phyloP scores from a whole-genome alignment of 495 filamentous ascomycete genomes.

The Penicillium roqueforti region DNA sequence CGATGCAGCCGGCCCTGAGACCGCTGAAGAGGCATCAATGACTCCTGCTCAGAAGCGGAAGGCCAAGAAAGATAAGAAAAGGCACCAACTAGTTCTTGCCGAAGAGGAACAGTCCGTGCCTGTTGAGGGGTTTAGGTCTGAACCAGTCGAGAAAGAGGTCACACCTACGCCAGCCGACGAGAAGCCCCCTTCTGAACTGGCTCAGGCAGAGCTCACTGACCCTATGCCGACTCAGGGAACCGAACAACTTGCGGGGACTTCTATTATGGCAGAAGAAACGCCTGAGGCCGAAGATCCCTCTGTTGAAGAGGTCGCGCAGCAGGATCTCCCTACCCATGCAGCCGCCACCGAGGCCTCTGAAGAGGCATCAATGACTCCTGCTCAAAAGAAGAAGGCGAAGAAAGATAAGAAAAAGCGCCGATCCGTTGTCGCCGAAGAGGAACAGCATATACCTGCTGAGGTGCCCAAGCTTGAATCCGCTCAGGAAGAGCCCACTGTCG shows the following conservation, averaged over 20 bases:
- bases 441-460: background rate
- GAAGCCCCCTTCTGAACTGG: background rate
- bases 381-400: slow-evolving; percentile 41
- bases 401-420: slow-evolving; percentile 21
- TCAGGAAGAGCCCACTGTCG: background rate
- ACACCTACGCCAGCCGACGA: background rate
- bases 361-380: slow-evolving; percentile 12
- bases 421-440: background rate
- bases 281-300: background rate
- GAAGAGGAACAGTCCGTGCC: slow-evolving; percentile 1
- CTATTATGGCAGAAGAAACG: background rate
- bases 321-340: background rate
- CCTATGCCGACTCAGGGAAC: background rate
- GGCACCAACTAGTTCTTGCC: slow-evolving; percentile 3
- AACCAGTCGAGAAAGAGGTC: background rate
- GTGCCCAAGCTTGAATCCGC: background rate
- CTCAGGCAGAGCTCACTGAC: background rate
- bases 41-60: slow-evolving; percentile 6
- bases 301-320: slow-evolving; percentile 1
- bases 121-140: background rate
- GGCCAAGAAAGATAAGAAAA: slow-evolving; percentile 18
- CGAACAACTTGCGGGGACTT: background rate
- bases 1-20: background rate
- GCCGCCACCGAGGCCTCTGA: slow-evolving; percentile 1
- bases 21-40: background rate